Evolutionary conservation across 371 early-diverging fungal genomes (phyloP), one percentile per base, ranked within the genome.

Genomic region (Mucor irregularis): DNA sequence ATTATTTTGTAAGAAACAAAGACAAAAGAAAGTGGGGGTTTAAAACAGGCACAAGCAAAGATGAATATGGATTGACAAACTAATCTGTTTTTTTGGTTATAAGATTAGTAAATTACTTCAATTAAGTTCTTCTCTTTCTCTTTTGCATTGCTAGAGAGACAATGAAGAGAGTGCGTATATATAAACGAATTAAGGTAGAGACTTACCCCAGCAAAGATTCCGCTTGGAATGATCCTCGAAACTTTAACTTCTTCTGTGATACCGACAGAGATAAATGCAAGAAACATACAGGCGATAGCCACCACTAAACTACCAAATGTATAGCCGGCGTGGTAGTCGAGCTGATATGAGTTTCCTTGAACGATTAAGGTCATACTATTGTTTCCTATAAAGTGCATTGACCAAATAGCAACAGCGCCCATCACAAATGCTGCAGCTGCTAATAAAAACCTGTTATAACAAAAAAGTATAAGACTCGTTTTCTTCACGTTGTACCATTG

Each of bases 341-440:
- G 46, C 19, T 78, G 79, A 43, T 68, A 70, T 6, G 28, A 16
- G 9, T 51, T 45, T 4, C 38, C 62, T 17, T 54, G 38, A 11
- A 61, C 29, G 0, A 16, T 34, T 0, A 61, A 28, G 7, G 47
- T 71, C 48, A 78, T 24, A 16, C 71, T 64, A 28, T 78, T 73
- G 46, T 78, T 78, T 17, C 79, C 79, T 28, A 78, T 69, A 37
- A 78, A 78, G 59, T 78, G 79, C 79, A 75, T 78, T 16, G 72
- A 71, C 79, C 79, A 78, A 5, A 78, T 69, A 29, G 64, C 64
- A 14, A 73, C 74, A 25, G 66, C 73, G 29, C 79, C 79, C 74
- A 75, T 78, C 0, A 60, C 42, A 16, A 71, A 49, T 1, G 79
- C 71, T 33, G 76, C 61, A 29, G 73, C 56, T n/a, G 50, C 47